phyloP scores from a whole-genome alignment of 1,139 yeast genomes.

The Kodamaea derodonti region DNA sequence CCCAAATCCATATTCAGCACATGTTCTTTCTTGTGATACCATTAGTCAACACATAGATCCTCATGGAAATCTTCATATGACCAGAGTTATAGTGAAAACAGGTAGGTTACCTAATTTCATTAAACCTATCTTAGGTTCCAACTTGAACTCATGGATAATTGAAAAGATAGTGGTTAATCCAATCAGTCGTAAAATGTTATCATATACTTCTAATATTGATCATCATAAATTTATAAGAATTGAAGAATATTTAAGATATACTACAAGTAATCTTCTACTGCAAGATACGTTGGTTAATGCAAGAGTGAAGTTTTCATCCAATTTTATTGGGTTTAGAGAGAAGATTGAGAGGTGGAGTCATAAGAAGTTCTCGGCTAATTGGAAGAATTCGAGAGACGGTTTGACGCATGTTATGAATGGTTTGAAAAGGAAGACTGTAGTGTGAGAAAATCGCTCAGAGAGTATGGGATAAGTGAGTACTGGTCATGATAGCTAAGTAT shows the following conservation, averaged over 20 bases:
- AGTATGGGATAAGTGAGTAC: too few species aligned
- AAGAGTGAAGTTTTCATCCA: slow-evolving; percentile 69
- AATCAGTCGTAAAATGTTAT: slow-evolving; percentile 45
- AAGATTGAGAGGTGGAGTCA: slow-evolving; percentile 84
- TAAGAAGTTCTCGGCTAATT: slow-evolving; percentile 62
- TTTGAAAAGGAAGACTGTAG: slow-evolving; percentile 21
- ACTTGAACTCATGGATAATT: slow-evolving; percentile 77
- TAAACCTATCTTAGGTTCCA: slow-evolving; percentile 69
- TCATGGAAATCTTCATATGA: slow-evolving; percentile 65
- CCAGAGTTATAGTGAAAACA: slow-evolving; percentile 70
- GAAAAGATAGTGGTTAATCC: slow-evolving; percentile 81
- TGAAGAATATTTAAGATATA: slow-evolving; percentile 68
- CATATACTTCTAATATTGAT: slow-evolving; percentile 83
- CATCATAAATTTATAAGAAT: slow-evolving; percentile 77
- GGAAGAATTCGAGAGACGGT: slow-evolving; percentile 66
- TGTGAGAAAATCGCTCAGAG: too few species aligned
- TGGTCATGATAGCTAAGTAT: too few species aligned
- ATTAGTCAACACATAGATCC: slow-evolving; percentile 54
- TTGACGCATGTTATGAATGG: slow-evolving; percentile 73
- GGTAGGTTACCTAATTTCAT: slow-evolving; percentile 84
- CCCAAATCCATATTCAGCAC: slow-evolving; percentile 89
- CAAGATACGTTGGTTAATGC: slow-evolving; percentile 37
- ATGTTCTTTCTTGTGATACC: slow-evolving; percentile 84
- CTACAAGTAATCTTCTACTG: not conserved
- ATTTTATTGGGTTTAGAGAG: slow-evolving; percentile 65